Evolutionary conservation across 192 early-diverging fungal species (phyloP).

Genomic region (Backusella parvicylindrica): DNA sequence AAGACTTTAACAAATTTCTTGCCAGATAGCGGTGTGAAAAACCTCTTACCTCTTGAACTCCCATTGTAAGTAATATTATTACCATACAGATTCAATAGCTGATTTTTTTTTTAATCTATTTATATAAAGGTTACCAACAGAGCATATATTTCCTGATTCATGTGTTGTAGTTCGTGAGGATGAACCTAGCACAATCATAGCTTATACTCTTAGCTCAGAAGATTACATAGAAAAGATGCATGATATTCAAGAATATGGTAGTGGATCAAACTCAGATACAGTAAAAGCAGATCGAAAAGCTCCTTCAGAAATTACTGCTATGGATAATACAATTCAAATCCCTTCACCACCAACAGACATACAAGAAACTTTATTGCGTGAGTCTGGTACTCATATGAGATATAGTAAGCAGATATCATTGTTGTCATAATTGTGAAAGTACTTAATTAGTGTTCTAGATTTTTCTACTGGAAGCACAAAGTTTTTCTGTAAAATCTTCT

Average conservation of each 20-base stretch:
- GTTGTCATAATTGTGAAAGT: neutral
- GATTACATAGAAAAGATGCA: conserved; percentile 69
- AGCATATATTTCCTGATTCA: conserved; percentile 88
- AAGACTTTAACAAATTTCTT: conserved; percentile 74
- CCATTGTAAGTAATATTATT: conserved; percentile 56
- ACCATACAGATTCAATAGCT: neutral
- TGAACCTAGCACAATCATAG: conserved; percentile 92
- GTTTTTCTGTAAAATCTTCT: conserved; percentile 89
- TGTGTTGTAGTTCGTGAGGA: conserved; percentile 85
- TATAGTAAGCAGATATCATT: conserved; percentile 51
- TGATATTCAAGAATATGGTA: conserved; percentile 30
- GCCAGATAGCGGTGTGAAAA: conserved; percentile 62
- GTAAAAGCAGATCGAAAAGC: neutral
- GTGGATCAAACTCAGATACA: conserved; percentile 8
- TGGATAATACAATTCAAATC: neutral
- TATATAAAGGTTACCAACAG: conserved; percentile 53
- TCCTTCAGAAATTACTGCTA: neutral
- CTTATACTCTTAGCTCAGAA: conserved; percentile 77
- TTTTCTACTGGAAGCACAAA: conserved; percentile 74
- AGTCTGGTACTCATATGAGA: conserved; percentile 71
- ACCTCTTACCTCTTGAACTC: conserved; percentile 66
- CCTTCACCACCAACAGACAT: conserved; percentile 34
- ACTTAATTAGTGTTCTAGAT: conserved; percentile 26
- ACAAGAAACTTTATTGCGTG: conserved; percentile 64
- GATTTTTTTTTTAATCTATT: neutral